Base-by-base conservation (phyloP, 192 early-diverging fungal genomes). In the Funneliformis mosseae region DNA sequence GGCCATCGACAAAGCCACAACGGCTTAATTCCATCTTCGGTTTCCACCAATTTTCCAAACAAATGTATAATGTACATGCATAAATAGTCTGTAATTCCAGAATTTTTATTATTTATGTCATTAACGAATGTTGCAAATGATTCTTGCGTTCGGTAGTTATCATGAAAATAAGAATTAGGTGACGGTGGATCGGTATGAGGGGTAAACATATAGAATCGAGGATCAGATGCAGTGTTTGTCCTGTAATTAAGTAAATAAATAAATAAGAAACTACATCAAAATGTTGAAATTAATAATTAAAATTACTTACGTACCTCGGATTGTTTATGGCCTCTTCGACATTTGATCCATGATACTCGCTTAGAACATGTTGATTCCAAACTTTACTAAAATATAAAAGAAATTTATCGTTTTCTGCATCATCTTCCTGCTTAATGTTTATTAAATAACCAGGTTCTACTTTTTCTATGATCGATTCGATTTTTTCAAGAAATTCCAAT, bases 1-100 rank as follows among this genome's bases (percentile, higher is more conserved):
- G 78, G 78, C 78, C 78, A 79, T 8, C 78, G 67, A 60, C n/a
- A 71, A 33, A 68, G 41, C 78, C 78, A 79, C n/a, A 79, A 25
- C 21, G 78, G 18, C 10, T 5, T 64, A 27, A 33, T n/a, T 61
- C 9, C 48, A 27, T 25, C 59, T 25, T 55, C 48, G 8, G 46
- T n/a, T 11, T 14, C 16, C 14, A 42, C 38, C 6, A 61, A 64
- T 14, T 33, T 63, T 61, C 50, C 59, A 11, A 64, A 45, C 2
- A 77, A 21, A 12, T 77, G 38, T 25, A 66, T 77, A 63, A 77
- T 27, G 7, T 41, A 77, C 21, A 42, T 23, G 18, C 76, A 61
- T 45, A 77, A 62, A 77, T 60, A 61, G 64, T 62, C 62, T 27
- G 41, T 23, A 42, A 77, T 77, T 25, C 61, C 41, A 10, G 46